Percentiles rank a stretch among this genome's conserved stretches.
Conservation (phyloP, 257 asterid species). For the Capsicum pubescens region DNA sequence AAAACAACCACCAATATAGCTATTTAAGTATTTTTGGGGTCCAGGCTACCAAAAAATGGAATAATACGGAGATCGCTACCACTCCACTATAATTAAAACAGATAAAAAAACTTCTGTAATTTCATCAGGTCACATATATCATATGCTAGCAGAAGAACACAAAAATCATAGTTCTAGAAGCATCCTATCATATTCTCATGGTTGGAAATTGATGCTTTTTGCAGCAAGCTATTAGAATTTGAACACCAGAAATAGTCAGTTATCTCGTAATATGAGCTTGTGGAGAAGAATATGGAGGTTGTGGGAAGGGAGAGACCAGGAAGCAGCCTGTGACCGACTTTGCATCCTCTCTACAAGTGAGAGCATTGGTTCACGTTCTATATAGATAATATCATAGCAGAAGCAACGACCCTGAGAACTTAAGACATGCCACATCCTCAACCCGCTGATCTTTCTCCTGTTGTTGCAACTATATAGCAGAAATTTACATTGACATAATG, state of each 20-base stretch:
- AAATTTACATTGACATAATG: neutral
- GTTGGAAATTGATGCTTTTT: neutral
- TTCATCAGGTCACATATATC: conserved; percentile 18
- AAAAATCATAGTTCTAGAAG: neutral
- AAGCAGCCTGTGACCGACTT: neutral
- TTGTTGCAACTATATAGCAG: conserved; percentile 12
- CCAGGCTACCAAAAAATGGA: neutral
- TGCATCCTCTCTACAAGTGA: neutral
- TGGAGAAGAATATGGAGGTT: conserved; percentile 4
- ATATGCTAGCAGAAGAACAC: neutral
- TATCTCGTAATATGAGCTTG: neutral
- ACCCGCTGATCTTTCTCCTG: neutral
- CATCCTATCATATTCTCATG: neutral
- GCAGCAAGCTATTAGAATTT: neutral
- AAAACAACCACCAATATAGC: neutral
- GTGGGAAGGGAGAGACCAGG: neutral
- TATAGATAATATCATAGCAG: neutral
- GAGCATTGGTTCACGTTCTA: neutral
- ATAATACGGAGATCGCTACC: neutral
- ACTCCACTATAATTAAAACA: neutral
- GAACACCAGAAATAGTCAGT: neutral
- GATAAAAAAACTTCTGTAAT: neutral
- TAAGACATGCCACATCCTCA: neutral
- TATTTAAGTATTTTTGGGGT: neutral
- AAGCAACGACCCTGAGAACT: neutral